Conservation (phyloP, 164 flowering plant species). For the Vitis amurensis region DNA sequence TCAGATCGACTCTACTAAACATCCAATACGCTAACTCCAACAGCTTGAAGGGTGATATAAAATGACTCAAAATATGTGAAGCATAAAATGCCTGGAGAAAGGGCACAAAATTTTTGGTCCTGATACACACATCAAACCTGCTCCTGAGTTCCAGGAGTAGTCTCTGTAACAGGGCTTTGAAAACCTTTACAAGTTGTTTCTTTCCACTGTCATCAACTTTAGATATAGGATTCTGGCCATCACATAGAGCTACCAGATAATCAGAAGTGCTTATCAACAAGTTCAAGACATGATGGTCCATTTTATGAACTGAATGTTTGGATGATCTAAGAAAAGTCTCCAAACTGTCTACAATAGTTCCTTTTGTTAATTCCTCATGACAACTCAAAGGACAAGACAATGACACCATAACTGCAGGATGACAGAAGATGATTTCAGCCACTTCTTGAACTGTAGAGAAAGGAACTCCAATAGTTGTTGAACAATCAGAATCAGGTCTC, state of each 20-base stretch:
- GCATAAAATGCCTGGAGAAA: slow-evolving; percentile 47
- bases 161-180: slow-evolving; percentile 31
- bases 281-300: slow-evolving; percentile 43
- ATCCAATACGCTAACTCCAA: slow-evolving; percentile 66
- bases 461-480: slow-evolving; percentile 16
- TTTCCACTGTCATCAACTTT: slow-evolving; percentile 15
- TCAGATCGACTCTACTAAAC: slow-evolving; percentile 36
- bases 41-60: slow-evolving; percentile 68
- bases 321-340: slow-evolving; percentile 32
- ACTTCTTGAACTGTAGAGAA: slow-evolving; percentile 32
- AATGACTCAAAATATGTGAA: slow-evolving; percentile 41
- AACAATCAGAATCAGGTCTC: slow-evolving; percentile 27
- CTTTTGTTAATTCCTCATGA: slow-evolving; percentile 16
- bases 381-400: slow-evolving; percentile 36
- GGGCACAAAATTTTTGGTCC: slow-evolving; percentile 28
- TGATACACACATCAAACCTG: slow-evolving; percentile 41
- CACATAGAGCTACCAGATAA: slow-evolving; percentile 27
- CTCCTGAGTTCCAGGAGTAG: slow-evolving; percentile 40
- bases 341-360: slow-evolving; percentile 15
- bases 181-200: slow-evolving; percentile 35
- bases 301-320: slow-evolving; percentile 32
- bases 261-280: slow-evolving; percentile 44
- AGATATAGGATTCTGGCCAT: slow-evolving; percentile 13
- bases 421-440: slow-evolving; percentile 51
- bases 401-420: slow-evolving; percentile 54